phyloP scores from a whole-genome alignment of 2,329 filamentous ascomycete genomes.

The Curvularia sp. region DNA sequence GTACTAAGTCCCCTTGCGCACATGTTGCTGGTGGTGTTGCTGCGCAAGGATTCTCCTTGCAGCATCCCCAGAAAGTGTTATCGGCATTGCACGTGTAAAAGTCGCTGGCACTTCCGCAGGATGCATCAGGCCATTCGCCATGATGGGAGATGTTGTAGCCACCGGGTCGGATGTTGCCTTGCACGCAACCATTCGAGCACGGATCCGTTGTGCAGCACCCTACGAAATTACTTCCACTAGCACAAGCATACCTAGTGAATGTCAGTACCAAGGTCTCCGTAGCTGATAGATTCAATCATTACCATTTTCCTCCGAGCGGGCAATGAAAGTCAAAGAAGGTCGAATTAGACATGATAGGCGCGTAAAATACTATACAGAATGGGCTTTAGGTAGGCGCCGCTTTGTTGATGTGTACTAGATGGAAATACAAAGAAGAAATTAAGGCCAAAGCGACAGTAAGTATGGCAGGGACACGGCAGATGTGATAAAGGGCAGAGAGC shows the following conservation, averaged over 20 bases:
- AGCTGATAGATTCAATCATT: not conserved
- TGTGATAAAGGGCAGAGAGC: conserved; percentile 16
- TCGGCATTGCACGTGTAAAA: conserved; percentile 50
- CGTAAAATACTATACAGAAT: not conserved
- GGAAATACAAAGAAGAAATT: conserved; percentile 8
- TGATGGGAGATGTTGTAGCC: conserved; percentile 46
- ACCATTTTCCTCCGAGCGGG: conserved; percentile 34
- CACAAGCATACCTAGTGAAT: conserved; percentile 34
- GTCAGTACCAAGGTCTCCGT: conserved; percentile 12
- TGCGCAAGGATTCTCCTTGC: conserved; percentile 48
- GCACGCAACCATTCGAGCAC: conserved; percentile 49
- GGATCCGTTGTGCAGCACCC: conserved; percentile 53
- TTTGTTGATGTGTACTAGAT: conserved; percentile 1
- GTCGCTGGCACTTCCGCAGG: conserved; percentile 36
- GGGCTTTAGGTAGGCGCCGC: not conserved
- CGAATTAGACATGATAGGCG: conserved; percentile 13
- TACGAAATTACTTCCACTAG: conserved; percentile 45
- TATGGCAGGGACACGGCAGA: conserved; percentile 10
- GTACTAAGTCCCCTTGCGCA: conserved; percentile 34
- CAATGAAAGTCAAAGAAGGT: conserved; percentile 32
- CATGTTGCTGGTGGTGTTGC: conserved; percentile 33
- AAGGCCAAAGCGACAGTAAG: conserved; percentile 16
- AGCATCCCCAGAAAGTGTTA: conserved; percentile 26
- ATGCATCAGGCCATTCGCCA: conserved; percentile 43
- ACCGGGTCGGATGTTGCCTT: conserved; percentile 42